These are phyloP conservation scores for Microbotryum silenes-acaulis DNA, from an alignment of 1,284 basidiomycete genomes.

Conservation along the genomic window DNA sequence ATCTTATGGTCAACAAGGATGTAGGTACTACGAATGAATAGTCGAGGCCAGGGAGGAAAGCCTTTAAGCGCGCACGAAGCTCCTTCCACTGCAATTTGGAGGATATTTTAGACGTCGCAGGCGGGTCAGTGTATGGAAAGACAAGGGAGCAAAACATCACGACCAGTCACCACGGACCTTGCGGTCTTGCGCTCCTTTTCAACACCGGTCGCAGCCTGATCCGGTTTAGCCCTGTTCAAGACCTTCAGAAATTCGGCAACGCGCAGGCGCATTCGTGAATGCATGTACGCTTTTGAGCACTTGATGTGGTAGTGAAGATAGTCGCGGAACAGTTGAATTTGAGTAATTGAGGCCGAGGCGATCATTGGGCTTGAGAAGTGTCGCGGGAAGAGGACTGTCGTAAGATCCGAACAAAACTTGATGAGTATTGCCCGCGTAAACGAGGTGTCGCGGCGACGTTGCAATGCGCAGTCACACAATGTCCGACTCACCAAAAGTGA, in stretches of 20 bases:
- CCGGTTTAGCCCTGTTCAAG: constrained; percentile 94
- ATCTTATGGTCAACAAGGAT: too few relatives aligned
- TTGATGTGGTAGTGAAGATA: constrained; percentile 99
- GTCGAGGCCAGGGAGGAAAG: too few relatives aligned
- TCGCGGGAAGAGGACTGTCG: constrained; percentile 80
- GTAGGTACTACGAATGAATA: too few relatives aligned
- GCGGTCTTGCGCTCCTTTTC: constrained; percentile 85
- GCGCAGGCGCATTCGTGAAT: constrained; percentile 89
- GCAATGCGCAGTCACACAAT: background rate
- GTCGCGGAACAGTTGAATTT: constrained; percentile 94
- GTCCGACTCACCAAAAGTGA: constrained; percentile 66
- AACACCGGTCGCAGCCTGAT: constrained; percentile 50
- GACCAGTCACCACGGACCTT: constrained; percentile 37
- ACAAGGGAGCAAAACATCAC: background rate
- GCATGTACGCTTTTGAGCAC: constrained; percentile 99
- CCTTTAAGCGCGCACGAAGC: constrained; percentile 5
- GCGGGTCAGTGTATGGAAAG: background rate
- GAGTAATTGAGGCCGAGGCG: constrained; percentile 79
- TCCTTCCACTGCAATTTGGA: constrained; percentile 5
- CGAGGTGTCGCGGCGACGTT: background rate
- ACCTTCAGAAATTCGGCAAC: constrained; percentile 97
- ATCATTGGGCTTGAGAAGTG: constrained; percentile 76
- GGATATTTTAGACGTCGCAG: background rate
- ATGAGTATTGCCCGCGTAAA: background rate
- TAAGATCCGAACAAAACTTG: background rate